These are phyloP conservation scores for Pichia inconspicua DNA, from an alignment of 1,139 yeast species.

Conservation along the genomic window DNA sequence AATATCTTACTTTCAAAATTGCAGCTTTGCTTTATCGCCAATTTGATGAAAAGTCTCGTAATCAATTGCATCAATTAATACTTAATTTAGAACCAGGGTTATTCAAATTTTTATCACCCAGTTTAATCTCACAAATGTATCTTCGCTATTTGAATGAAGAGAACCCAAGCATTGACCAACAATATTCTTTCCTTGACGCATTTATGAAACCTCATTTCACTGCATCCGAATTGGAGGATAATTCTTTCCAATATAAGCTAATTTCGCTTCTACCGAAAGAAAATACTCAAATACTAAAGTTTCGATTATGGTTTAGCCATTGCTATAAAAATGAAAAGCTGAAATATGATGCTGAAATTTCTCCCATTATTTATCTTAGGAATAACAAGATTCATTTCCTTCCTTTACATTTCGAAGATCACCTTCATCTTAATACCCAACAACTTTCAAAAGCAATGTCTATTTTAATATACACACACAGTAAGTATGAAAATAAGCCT, in stretches of 20 bases:
- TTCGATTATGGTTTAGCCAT: conserved; percentile 11
- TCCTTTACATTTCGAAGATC: conserved; percentile 8
- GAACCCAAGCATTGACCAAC: background rate
- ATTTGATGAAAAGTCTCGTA: conserved; percentile 8
- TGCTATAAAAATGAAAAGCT: conserved; percentile 9
- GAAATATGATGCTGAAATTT: conserved; percentile 11
- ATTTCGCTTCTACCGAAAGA: conserved; percentile 9
- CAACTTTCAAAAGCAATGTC: conserved; percentile 11
- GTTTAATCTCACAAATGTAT: conserved; percentile 7
- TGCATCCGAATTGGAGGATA: conserved; percentile 1
- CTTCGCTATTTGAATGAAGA: background rate
- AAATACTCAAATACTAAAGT: conserved; percentile 3
- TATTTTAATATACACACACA: conserved; percentile 16
- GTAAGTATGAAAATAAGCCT: conserved; percentile 13
- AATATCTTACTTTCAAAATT: conserved; percentile 7
- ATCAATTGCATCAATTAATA: conserved; percentile 4
- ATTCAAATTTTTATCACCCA: conserved; percentile 9
- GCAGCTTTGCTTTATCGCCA: conserved; percentile 6
- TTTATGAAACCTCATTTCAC: conserved; percentile 8
- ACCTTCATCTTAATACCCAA: background rate
- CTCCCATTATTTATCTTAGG: conserved; percentile 10
- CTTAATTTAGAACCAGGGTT: background rate
- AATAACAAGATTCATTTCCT: conserved; percentile 10
- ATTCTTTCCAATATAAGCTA: conserved; percentile 8
- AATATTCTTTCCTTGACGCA: conserved; percentile 6